These are phyloP conservation scores for Globisporangium mamillatum DNA, from an alignment of 352 stramenopile species.

Conservation along the genomic window DNA sequence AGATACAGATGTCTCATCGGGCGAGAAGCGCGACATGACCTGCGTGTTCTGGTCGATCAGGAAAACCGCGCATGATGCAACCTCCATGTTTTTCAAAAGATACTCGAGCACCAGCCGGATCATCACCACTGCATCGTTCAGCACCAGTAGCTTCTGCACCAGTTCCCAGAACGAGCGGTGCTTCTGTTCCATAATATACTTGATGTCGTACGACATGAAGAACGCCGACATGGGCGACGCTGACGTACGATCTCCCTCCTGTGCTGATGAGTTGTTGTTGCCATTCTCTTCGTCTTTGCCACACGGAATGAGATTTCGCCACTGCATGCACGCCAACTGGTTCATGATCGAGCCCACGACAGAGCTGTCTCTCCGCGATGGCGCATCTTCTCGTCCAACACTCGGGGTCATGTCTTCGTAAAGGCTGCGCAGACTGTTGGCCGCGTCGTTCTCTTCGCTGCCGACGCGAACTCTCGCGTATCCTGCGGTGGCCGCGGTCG, in stretches of 20 bases:
- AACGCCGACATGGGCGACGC: constrained; percentile 13
- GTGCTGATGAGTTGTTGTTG: neutral
- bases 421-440: constrained; percentile 9
- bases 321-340: constrained; percentile 25
- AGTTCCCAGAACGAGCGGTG: constrained; percentile 78
- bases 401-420: constrained; percentile 18
- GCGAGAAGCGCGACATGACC: constrained; percentile 72
- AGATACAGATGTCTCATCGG: constrained; percentile 43
- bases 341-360: constrained; percentile 18
- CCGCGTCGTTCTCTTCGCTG: constrained; percentile 31
- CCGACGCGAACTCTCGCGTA: constrained; percentile 7
- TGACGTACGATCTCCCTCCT: neutral
- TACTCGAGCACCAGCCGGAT: constrained; percentile 69
- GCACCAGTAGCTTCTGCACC: constrained; percentile 57
- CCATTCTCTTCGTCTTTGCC: constrained; percentile 10
- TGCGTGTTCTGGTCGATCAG: constrained; percentile 73
- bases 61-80: constrained; percentile 55
- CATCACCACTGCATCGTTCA: constrained; percentile 80
- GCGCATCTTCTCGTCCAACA: neutral
- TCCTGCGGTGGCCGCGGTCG: neutral
- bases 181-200: constrained; percentile 52
- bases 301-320: constrained; percentile 23
- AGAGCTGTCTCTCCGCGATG: constrained; percentile 5
- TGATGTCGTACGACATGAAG: constrained; percentile 27
- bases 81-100: constrained; percentile 50